Conservation (phyloP, 768 basidiomycete genomes). For the Mycena kentingensis region DNA sequence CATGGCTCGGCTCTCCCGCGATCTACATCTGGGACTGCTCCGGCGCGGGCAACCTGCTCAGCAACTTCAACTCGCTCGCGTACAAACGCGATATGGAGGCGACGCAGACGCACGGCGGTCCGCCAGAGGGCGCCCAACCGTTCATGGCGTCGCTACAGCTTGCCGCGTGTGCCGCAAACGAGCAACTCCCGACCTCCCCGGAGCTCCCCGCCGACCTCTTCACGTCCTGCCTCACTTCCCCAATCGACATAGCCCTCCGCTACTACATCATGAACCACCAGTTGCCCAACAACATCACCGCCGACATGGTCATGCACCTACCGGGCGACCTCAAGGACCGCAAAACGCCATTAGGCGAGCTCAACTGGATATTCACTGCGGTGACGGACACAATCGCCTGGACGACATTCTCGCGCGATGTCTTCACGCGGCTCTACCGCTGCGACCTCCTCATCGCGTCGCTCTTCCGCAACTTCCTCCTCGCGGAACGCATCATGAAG, state of each 20-base stretch:
- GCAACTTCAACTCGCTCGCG: conserved; percentile 84
- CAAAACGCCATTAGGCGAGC: conserved; percentile 92
- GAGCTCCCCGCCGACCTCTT: conserved; percentile 97
- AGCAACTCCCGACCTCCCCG: conserved; percentile 91
- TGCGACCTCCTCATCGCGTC: conserved; percentile 96
- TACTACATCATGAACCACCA: conserved; percentile 92
- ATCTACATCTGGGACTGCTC: conserved; percentile 99
- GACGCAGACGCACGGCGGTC: conserved; percentile 57
- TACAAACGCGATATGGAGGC: conserved; percentile 73
- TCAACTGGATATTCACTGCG: conserved; percentile 99
- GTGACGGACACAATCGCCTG: conserved; percentile 99
- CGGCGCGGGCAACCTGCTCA: conserved; percentile 90
- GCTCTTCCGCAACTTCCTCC: conserved; percentile 93
- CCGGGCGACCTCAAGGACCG: conserved; percentile 97
- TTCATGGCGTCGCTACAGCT: conserved; percentile 90
- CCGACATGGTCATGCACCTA: conserved; percentile 92
- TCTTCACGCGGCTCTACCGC: conserved; percentile 91
- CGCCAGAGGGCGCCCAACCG: conserved; percentile 62
- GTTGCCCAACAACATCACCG: conserved; percentile 74
- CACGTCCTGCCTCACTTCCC: conserved; percentile 96
- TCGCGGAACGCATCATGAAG: conserved; percentile 98
- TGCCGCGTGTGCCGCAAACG: conserved; percentile 89
- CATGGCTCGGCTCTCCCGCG: conserved; percentile 91
- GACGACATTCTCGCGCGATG: conserved; percentile 93
- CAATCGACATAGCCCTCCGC: conserved; percentile 95